Evolutionary conservation across 116 monocot species (phyloP).

Genomic region (Zostera marina): DNA sequence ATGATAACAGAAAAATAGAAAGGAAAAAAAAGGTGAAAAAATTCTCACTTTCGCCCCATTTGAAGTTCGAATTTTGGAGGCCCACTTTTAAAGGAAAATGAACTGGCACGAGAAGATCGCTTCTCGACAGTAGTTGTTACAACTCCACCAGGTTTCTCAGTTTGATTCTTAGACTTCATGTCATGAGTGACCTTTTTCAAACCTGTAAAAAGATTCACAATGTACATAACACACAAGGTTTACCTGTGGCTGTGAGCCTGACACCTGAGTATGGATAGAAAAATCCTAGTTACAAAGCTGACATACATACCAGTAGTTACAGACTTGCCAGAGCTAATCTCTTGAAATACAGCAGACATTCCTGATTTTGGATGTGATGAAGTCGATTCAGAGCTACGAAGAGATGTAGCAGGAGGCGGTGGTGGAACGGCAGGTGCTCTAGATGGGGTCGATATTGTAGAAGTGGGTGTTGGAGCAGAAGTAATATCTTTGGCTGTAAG

Average conservation of each 20-base stretch:
- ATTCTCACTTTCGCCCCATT: slow-evolving; percentile 88
- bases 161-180: slow-evolving; percentile 76
- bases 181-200: slow-evolving; percentile 73
- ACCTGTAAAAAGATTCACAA: slow-evolving; percentile 19
- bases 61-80: slow-evolving; percentile 94
- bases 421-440: slow-evolving; percentile 5
- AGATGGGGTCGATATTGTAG: slow-evolving; percentile 10
- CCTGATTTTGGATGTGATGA: slow-evolving; percentile 44
- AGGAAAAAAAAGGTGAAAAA: neutral
- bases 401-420: slow-evolving; percentile 5
- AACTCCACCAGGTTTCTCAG: slow-evolving; percentile 58
- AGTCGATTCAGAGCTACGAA: neutral
- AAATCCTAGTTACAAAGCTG: neutral
- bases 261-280: neutral
- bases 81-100: slow-evolving; percentile 44
- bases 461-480: slow-evolving; percentile 14
- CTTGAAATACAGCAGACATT: slow-evolving; percentile 82
- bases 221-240: no score
- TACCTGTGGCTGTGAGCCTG: no score
- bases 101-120: slow-evolving; percentile 20
- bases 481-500: slow-evolving; percentile 18
- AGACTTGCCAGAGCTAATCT: slow-evolving; percentile 60
- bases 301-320: slow-evolving; percentile 39
- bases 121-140: slow-evolving; percentile 26
- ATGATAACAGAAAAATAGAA: slow-evolving; percentile 1